Base-by-base conservation (phyloP, 1,284 basidiomycete species). In the Ustilago sp. region DNA sequence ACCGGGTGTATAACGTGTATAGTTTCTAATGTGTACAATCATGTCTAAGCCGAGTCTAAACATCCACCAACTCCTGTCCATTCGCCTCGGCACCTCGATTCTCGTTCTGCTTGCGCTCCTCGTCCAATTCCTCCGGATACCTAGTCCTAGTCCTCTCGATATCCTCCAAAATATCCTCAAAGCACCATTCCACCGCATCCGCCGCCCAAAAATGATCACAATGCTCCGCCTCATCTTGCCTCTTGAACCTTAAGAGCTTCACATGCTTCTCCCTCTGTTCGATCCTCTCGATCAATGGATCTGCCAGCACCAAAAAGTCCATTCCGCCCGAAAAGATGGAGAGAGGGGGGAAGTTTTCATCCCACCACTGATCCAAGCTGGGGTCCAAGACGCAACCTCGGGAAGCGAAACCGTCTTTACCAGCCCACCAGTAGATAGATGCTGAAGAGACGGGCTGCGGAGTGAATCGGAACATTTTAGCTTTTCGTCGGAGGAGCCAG, bases 391-490 rank as follows among this genome's bases (percentile, higher is more conserved):
- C 88, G 72, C 90, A 90, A 61, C 89, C 89, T 34, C 90, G 87
- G 50, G 89, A 87, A 0, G 89, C 89, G 68, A 90, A 91, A 0
- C 90, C 90, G 75, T 88, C 88, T 79, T 89, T 88, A 11, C 90
- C 90, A 54, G 89, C 90, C 90, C 90, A 87, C 89, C 89, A 90
- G 76, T 88, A 89, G 80, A 89, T 89, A 60, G 84, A 86, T 0
- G 88, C 88, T 5, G 88, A 89, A 7, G 87, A 87, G 17, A 91
- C 90, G 58, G 90, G 90, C 34, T 89, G 89, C 0, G 90, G 90
- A 0, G 90, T 90, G 85, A 91, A 91, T 15, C 90, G 84, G 86
- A 91, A 91, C 89, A 90, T 90, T 78, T 91, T 91, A 5, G 88
- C 87, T 79, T 91, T 91, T n/a, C 83, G 60, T 8, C 83, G 59